These are phyloP conservation scores for Plasmodium falciparum DNA, from an alignment of 169 alveolate species.

Conservation along the genomic window DNA sequence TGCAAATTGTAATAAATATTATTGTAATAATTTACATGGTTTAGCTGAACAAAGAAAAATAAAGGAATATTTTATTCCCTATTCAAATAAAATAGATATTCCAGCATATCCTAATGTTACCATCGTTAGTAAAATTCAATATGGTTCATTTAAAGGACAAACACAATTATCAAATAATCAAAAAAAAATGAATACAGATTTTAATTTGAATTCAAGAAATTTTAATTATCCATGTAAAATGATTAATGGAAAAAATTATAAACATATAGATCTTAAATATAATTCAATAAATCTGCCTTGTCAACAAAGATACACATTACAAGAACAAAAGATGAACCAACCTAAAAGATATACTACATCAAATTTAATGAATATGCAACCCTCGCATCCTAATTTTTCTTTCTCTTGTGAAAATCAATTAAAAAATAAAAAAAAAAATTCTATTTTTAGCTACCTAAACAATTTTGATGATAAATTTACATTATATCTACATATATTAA, in stretches of 20 bases:
- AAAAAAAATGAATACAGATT: background rate
- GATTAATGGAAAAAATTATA: background rate
- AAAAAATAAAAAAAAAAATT: slow-evolving; percentile 63
- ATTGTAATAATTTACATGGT: slow-evolving; percentile 90
- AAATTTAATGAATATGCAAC: background rate
- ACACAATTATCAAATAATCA: slow-evolving; percentile 5
- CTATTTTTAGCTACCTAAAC: slow-evolving; percentile 41
- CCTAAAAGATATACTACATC: background rate
- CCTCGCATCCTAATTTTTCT: no score
- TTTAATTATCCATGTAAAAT: background rate
- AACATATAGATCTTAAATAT: slow-evolving; percentile 10
- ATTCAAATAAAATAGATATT: slow-evolving; percentile 81
- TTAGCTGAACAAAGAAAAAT: slow-evolving; percentile 88
- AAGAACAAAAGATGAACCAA: background rate
- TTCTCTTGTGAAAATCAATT: slow-evolving; percentile 5
- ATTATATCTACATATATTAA: slow-evolving; percentile 38
- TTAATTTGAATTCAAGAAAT: background rate
- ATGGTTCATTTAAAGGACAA: slow-evolving; percentile 73
- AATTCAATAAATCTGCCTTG: slow-evolving; percentile 21
- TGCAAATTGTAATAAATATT: slow-evolving; percentile 88
- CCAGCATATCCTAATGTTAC: slow-evolving; percentile 86
- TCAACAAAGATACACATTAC: background rate
- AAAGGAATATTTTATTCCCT: slow-evolving; percentile 83
- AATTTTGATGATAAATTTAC: slow-evolving; percentile 41
- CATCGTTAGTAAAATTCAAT: slow-evolving; percentile 83